Evolutionary conservation across 2,329 filamentous ascomycete species (phyloP), one percentile per base, ranked within the genome.

Genomic region (Colletotrichum spinosum): DNA sequence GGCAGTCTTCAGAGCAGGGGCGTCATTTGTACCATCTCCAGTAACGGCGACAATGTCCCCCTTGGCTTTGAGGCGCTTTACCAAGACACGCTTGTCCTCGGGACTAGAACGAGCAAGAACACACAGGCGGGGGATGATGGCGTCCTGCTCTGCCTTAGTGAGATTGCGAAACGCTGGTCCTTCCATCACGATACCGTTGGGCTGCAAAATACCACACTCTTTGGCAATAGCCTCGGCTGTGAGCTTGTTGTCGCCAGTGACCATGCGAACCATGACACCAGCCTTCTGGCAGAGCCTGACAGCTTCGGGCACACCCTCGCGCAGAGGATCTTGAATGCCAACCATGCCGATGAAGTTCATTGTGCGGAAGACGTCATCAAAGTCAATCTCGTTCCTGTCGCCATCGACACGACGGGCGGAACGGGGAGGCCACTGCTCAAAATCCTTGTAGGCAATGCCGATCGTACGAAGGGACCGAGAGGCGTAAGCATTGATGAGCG

Each of bases 21-120:
- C 92, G 77, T 95, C 92, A 75, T 95, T 95, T 71, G 92, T 94
- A 60, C 92, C 92, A 72, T 95, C 92, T 70, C 92, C 92, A 37
- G 92, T 95, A 10, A 94, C 92, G 49, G 92, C 92, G 55, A 95
- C 92, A 13, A 90, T 93, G 75, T 95, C 91, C 50, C 88, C 88
- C 73, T 89, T 83, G 67, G 90, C 89, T 77, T 92, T 92, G 67
- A 94, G 83, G 58, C 88, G 84, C 74, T 88, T 86, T 38, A 93
- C 91, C 48, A 94, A 81, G 17, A 91, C 87, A 55, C 89, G 88
- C 80, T 94, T 93, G 75, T 93, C 91, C 70, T 93, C 90, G 7
- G 91, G 91, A 65, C 89, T 92, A 2, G 91, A 93, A 60, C 91
- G 82, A 8, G 91, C 91, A 63, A 93, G 82, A 10, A 93, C 91